Evolutionary conservation across 2,329 filamentous ascomycete genomes (phyloP), one percentile per base, ranked within the genome.

Genomic region (Ilyonectria robusta): DNA sequence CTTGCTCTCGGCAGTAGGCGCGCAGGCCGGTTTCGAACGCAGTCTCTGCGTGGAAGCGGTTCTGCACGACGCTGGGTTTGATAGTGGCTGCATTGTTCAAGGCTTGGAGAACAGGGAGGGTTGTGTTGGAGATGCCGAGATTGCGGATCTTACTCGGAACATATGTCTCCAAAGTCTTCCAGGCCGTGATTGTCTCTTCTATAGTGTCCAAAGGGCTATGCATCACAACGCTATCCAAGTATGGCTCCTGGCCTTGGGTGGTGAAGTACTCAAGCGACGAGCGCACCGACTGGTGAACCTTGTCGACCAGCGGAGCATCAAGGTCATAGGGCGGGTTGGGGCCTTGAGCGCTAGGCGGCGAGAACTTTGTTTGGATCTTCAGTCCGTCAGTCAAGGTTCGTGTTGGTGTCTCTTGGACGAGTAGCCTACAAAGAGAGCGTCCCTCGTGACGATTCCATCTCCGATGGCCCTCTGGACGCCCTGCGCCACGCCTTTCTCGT

Each of bases 321-420:
- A 87, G 79, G 73, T 91, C 84, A 78, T 94, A 94, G 0, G 92
- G 92, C 55, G 88, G 84, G 46, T 80, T 79, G 2, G 82, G 82
- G 74, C 91, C 88, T 77, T 95, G 92, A 26, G 88, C 90, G 17
- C 80, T 79, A 5, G 89, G 79, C 0, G 91, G 86, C 1, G 92
- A 94, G 82, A 92, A 96, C 79, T 95, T 96, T n/a, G 93, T 95
- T 86, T 97, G 93, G 50, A 95, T 84, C 89, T 63, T 26, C 2
- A 21, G 11, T 31, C 10, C 3, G 37, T 70, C 8, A 67, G 51
- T 53, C 17, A 10, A 19, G 13, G 1, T 11, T 54, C 15, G 21
- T 9, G 2, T 23, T 15, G n/a, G 4, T 19, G 17, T 26, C 21
- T 6, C 23, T 8, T n/a, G 3, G 2, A 33, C n/a, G 47, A 57